A percentile compares a stretch with the other conserved stretches of the same genome.
These are phyloP conservation scores for Epichloe elymi DNA, from an alignment of 2,329 filamentous ascomycete species.

Conservation along the genomic window DNA sequence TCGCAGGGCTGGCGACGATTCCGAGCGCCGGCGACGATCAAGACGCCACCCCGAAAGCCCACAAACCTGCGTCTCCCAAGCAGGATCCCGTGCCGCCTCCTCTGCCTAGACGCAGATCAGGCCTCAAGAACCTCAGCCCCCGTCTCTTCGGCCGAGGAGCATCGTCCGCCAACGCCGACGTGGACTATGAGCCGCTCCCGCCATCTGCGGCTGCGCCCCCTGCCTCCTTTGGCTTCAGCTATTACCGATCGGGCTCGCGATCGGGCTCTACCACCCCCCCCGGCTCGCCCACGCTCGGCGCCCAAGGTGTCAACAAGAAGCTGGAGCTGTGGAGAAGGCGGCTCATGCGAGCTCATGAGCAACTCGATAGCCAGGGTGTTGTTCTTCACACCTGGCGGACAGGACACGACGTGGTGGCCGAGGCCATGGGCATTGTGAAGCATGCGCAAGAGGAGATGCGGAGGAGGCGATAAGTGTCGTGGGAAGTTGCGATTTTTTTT, in stretches of 20 bases:
- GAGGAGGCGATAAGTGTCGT: slow-evolving; percentile 4
- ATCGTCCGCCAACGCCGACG: slow-evolving; percentile 23
- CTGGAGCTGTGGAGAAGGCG: slow-evolving; percentile 59
- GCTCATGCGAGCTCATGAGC: slow-evolving; percentile 50
- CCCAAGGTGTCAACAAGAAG: slow-evolving; percentile 45
- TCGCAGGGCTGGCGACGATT: slow-evolving; percentile 22
- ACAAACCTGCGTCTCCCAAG: slow-evolving; percentile 11
- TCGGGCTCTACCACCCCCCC: slow-evolving; percentile 22
- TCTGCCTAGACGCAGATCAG: slow-evolving; percentile 32
- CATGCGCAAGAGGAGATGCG: slow-evolving; percentile 32
- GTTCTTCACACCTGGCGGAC: slow-evolving; percentile 59
- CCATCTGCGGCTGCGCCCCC: slow-evolving; percentile 15
- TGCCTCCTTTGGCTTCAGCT: slow-evolving; percentile 8
- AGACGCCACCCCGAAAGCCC: slow-evolving; percentile 22
- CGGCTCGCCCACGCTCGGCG: slow-evolving; percentile 21
- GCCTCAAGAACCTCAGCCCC: slow-evolving; percentile 21
- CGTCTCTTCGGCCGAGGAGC: slow-evolving; percentile 17
- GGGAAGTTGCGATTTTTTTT: background rate
- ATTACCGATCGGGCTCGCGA: slow-evolving; percentile 15
- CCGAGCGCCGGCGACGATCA: background rate
- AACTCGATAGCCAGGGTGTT: slow-evolving; percentile 52
- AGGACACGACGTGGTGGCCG: slow-evolving; percentile 54
- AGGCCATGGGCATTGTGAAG: slow-evolving; percentile 52
- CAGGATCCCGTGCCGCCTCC: slow-evolving; percentile 28
- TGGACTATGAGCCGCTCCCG: slow-evolving; percentile 28